phyloP scores from a whole-genome alignment of 305 asterid genomes.

The Stenogyne calaminthoides region DNA sequence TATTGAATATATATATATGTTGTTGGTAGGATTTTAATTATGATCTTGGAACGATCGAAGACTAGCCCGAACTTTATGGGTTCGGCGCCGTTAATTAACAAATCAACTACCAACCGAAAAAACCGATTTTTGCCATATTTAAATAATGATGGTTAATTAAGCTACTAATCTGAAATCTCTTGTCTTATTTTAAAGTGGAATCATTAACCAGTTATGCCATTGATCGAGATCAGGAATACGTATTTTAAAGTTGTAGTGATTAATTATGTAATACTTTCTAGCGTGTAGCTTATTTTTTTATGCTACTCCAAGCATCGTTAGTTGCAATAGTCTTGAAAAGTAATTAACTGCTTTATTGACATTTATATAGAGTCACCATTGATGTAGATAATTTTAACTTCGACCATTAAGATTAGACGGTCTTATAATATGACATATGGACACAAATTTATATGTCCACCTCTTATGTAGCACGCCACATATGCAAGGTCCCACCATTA shows the following conservation, averaged over 20 bases:
- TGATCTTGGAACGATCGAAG: not conserved
- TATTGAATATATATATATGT: not conserved
- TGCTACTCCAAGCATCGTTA: not conserved
- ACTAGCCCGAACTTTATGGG: not conserved
- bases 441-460: no score
- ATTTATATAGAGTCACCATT: slow-evolving; percentile 16
- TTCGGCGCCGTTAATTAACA: not conserved
- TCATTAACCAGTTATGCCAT: not conserved
- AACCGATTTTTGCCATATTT: not conserved
- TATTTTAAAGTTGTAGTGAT: not conserved
- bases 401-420: not conserved
- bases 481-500: no score
- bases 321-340: slow-evolving; percentile 7
- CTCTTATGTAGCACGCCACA: no score
- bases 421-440: no score
- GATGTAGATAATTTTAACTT: not conserved
- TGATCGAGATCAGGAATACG: not conserved
- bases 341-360: slow-evolving; percentile 17
- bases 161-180: not conserved
- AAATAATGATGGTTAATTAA: not conserved
- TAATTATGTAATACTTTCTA: no score
- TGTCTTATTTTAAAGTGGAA: not conserved
- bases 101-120: not conserved
- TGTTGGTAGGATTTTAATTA: not conserved
- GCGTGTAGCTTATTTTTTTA: not conserved